Evolutionary conservation across 176 grass and related monocot genomes (phyloP), one percentile per base, ranked within the genome.

Genomic region (Saccharum officinarum): DNA sequence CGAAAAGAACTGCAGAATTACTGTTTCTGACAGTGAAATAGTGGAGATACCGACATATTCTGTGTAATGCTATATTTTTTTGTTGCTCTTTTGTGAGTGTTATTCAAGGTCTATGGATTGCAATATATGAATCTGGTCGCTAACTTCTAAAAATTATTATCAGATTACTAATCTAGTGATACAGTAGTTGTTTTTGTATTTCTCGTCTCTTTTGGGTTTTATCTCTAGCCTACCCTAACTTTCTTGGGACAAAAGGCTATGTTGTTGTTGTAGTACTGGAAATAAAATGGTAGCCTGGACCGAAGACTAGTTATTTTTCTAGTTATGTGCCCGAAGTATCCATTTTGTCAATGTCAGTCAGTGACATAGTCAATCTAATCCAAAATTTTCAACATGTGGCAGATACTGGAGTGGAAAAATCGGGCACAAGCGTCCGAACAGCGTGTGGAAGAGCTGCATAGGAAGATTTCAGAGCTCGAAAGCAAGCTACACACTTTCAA

Each of bases 341-440:
- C 39, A 64, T 63, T 61, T 33, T 52, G 34, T 39, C 33, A 52
- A 20, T 15, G 33, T 33, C 17, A 40, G 30, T 38, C 16, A 34
- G 11, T 39, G 15, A 69, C 12, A 37, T 36, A 12, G 26, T 63
- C 12, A 22, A 28, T 78, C 67, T 90, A 78, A 90, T 73, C 10
- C 3, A 33, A 12, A 70, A 2, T 40, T 47, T 60, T 87, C 7
- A 16, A 40, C 44, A 50, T 74, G 69, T 42, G 71, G 17, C 90
- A 98, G 95, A 86, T 90, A 69, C 65, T 90, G 59, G 91, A 98
- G 80, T 95, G 95, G 95, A 95, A 98, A 79, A 83, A 78, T 28
- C 84, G 69, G 42, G 89, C 89, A 40, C 85, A 52, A 68, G 74
- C 70, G 14, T 95, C 87, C 1, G 95, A 95, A 49, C 81, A 88